Base-by-base conservation (phyloP, 2,329 filamentous ascomycete species). In the Phialophora expanda region DNA sequence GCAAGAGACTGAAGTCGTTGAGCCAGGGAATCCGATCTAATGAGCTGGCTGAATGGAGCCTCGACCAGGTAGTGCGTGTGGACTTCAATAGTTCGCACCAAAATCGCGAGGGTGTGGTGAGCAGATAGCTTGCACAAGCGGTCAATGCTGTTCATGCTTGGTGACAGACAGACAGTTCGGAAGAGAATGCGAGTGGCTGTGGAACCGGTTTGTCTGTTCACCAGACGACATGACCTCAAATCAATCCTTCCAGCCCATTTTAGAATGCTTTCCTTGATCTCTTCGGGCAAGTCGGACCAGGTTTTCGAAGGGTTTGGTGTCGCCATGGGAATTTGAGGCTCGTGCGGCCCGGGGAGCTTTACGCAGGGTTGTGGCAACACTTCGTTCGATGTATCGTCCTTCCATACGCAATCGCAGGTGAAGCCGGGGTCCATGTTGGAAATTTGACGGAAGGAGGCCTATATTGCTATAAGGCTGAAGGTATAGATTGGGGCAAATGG, bases 111-210 rank as follows among this genome's bases (percentile, higher is more conserved):
- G 24, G 50, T 24, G 4, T 3, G 12, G 14, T 44, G 14, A 7
- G 8, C 32, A 17, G 59, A 48, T 14, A 62, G 22, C 9, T 56
- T 44, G 32, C 32, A 44, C 50, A 62, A 46, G 17, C 51, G 51
- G 24, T 48, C 34, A 12, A 56, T 26, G 34, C 59, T 62, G 50
- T 32, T 62, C 59, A 62, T 28, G 32, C 51, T 62, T 1, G 59
- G 59, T 4, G 50, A 62, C 3, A 62, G 22, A 11, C 51, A 34
- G 22, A 62, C 32, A n/a, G 59, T 62, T 20, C 17, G 34, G 24
- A 62, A 62, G 50, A 62, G 51, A 28, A 53, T n/a, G n/a, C 51
- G 59, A 14, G 59, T 62, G 32, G 59, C 59, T 6, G 38, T 38
- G 22, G 30, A 24, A 17, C 34, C n/a, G 6, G 50, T 55, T 28